Percentiles rank a stretch among this genome's conserved stretches.
Evolutionary conservation across 257 asterid genomes (phyloP).

Genomic region (Solanum infundibuliforme): DNA sequence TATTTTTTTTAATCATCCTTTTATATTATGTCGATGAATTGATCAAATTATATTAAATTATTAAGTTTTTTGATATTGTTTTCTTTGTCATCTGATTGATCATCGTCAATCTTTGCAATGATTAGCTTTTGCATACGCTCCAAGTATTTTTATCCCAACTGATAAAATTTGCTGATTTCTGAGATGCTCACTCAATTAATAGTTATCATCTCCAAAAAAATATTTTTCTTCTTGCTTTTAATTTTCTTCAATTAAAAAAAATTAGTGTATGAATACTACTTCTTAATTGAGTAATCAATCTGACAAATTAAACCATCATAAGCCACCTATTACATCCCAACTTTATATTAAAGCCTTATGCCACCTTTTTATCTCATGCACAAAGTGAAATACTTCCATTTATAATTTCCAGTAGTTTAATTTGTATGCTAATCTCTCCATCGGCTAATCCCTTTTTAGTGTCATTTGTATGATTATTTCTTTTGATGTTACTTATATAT

Average conservation of each 20-base stretch:
- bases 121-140: too few species aligned
- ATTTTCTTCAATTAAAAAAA: too few species aligned
- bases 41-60: too few species aligned
- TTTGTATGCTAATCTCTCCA: not conserved
- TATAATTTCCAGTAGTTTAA: not conserved
- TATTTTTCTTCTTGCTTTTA: too few species aligned
- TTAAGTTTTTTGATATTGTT: too few species aligned
- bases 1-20: not conserved
- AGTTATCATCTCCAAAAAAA: too few species aligned
- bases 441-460: not conserved
- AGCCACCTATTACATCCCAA: not conserved
- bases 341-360: not conserved
- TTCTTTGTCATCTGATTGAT: not conserved
- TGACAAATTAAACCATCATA: not conserved
- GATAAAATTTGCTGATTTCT: too few species aligned
- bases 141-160: too few species aligned
- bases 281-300: not conserved
- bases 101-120: too few species aligned
- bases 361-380: not conserved
- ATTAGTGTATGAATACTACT: too few species aligned
- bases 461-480: not conserved
- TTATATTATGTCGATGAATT: not conserved
- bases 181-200: too few species aligned
- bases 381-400: not conserved
- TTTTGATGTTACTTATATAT: not conserved